phyloP scores from a whole-genome alignment of 1,139 yeast species.

The Scheffersomyces segobiensis region DNA sequence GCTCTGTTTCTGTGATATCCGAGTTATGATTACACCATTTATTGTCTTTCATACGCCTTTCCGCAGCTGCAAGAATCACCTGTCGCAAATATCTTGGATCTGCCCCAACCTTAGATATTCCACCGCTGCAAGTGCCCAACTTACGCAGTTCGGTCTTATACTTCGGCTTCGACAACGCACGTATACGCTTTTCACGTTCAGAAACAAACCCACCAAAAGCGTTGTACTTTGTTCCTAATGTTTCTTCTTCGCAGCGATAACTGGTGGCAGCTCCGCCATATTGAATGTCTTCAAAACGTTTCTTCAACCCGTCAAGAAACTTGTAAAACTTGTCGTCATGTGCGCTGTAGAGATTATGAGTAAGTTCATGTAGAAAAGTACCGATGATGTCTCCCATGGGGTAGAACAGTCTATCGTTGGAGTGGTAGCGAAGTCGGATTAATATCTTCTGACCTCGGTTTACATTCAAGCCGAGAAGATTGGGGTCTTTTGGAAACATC shows the following conservation, averaged over 20 bases:
- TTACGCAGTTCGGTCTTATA: constrained; percentile 41
- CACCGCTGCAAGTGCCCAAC: constrained; percentile 21
- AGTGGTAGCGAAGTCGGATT: constrained; percentile 64
- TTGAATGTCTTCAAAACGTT: constrained; percentile 57
- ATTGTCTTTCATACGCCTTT: constrained; percentile 57
- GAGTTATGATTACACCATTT: constrained; percentile 50
- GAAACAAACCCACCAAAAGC: constrained; percentile 20
- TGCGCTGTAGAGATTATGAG: constrained; percentile 78
- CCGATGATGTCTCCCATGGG: constrained; percentile 73
- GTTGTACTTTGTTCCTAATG: constrained; percentile 42
- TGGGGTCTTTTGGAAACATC: constrained; percentile 73
- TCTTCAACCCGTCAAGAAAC: constrained; percentile 60
- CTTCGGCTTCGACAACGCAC: constrained; percentile 36
- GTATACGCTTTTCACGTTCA: constrained; percentile 39
- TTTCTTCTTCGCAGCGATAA: constrained; percentile 53
- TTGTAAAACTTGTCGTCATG: constrained; percentile 75
- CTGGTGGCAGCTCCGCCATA: constrained; percentile 42
- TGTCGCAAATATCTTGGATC: constrained; percentile 36
- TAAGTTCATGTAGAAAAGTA: constrained; percentile 84
- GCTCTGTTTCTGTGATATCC: constrained; percentile 17
- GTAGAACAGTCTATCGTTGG: constrained; percentile 56
- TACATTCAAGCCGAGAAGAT: constrained; percentile 81
- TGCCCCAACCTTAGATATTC: constrained; percentile 3
- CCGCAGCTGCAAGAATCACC: constrained; percentile 67
- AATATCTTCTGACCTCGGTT: constrained; percentile 77